Evolutionary conservation across 768 basidiomycete genomes (phyloP), one percentile per base, ranked within the genome.

Genomic region (Suillus subluteus): DNA sequence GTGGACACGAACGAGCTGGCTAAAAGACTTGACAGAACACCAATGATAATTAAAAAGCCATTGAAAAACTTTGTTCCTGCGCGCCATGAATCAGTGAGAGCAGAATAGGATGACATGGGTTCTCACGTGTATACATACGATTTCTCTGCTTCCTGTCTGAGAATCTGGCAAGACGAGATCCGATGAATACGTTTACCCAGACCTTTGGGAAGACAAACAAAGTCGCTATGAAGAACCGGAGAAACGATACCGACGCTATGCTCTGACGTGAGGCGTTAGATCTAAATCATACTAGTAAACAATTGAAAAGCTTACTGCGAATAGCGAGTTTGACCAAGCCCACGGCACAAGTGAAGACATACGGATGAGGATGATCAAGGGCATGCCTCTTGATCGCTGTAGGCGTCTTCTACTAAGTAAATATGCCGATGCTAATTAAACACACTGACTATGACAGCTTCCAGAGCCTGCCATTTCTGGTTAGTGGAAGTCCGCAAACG

Each of bases 261-360:
- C 90, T 91, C 86, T 92, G 64, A 62, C 63, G 43, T 62, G 18
- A 56, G 21, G 43, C n/a, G 8, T 71, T 55, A 71, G 62, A 13
- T 58, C 40, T 50, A 62, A 41, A 63, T 50, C 4, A 67, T 7
- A 26, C 26, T 26, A 26, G 26, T 64, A 59, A 50, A 59, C 43
- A 56, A 43, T 40, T 26, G 15, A 58, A 68, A 40, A 59, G 81
- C 89, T 79, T 69, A 91, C 91, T 32, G 91, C 88, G 72, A 93
- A 93, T n/a, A 95, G 80, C 1, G 88, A 81, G 66, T 94, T 95
- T 23, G 89, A 87, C 72, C 94, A 95, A 0, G 91, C 90, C 91
- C 92, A 95, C 4, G 94, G 92, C 58, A 92, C 92, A 75, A 95
- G 86, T 4, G 94, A 88, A 6, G 91, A 94, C 26, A 92, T 76